These are phyloP conservation scores for Neospora caninum DNA, from an alignment of 169 alveolate genomes.

Conservation along the genomic window DNA sequence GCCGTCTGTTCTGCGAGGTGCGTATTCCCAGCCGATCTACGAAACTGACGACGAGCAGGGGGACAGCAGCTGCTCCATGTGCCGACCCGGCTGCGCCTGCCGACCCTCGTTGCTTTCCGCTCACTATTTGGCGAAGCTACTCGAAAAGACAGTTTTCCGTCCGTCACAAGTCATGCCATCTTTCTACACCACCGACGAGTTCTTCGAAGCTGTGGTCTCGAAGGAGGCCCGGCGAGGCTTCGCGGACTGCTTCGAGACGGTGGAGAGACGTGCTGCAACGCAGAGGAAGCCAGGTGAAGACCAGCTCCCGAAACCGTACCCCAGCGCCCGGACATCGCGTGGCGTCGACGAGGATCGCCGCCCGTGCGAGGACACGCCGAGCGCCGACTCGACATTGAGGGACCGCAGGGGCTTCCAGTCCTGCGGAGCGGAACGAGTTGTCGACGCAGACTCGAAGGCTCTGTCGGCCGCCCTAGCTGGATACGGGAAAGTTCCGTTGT, in stretches of 20 bases:
- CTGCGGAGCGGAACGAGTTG: neutral
- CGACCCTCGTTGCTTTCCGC: slow-evolving; percentile 17
- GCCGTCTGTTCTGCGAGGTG: neutral
- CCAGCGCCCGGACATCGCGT: neutral
- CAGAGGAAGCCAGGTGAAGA: neutral
- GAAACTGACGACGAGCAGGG: slow-evolving; percentile 23
- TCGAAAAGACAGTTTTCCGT: neutral
- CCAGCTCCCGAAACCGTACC: neutral
- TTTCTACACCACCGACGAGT: neutral
- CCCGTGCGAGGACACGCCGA: neutral
- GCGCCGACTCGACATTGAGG: neutral
- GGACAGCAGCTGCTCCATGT: slow-evolving; percentile 33
- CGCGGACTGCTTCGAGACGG: neutral
- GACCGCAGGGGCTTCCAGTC: neutral
- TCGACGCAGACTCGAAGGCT: neutral
- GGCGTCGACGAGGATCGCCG: neutral
- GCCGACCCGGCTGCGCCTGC: slow-evolving; percentile 27
- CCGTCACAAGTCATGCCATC: neutral
- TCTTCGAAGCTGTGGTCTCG: neutral
- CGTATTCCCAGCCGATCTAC: neutral
- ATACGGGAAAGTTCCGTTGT: neutral
- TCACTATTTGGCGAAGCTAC: neutral
- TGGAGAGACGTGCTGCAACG: neutral
- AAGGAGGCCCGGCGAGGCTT: neutral
- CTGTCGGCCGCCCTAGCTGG: neutral